Evolutionary conservation across 1,139 yeast genomes (phyloP).

Genomic region (Geotrichum histeridarum): DNA sequence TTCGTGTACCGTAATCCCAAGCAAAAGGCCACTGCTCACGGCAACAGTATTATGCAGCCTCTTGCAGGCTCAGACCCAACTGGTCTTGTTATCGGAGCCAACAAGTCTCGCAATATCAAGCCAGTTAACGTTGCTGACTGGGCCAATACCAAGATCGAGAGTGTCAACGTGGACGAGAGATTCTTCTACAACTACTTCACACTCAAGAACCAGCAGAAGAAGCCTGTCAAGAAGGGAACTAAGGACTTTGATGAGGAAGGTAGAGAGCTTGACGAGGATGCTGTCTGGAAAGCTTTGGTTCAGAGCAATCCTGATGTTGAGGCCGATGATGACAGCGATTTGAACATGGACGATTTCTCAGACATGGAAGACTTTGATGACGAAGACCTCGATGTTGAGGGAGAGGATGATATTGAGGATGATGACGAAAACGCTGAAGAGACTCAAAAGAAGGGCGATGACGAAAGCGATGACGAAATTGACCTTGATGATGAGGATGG

Average conservation of each 20-base stretch:
- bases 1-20: constrained; percentile 93
- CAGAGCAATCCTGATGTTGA: constrained; percentile 76
- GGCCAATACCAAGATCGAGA: constrained; percentile 59
- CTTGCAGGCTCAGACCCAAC: constrained; percentile 79
- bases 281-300: constrained; percentile 85
- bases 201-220: constrained; percentile 48
- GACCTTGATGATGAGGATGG: constrained; percentile 23
- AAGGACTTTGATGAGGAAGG: constrained; percentile 32
- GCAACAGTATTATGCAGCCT: constrained; percentile 96
- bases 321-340: constrained; percentile 38
- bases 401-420: constrained; percentile 34
- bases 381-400: constrained; percentile 33
- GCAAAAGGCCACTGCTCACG: constrained; percentile 64
- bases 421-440: constrained; percentile 30
- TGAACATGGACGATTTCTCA: constrained; percentile 26
- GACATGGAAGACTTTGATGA: constrained; percentile 44
- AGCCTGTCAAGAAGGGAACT: constrained; percentile 29
- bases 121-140: constrained; percentile 85
- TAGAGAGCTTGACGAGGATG: constrained; percentile 43
- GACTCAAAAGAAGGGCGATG: constrained; percentile 25
- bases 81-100: constrained; percentile 60
- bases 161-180: constrained; percentile 79
- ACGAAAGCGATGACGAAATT: constrained; percentile 25
- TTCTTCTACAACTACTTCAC: constrained; percentile 87
- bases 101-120: constrained; percentile 21